A percentile compares a stretch with the other conserved stretches of the same genome.
Evolutionary conservation across 176 grass and related monocot genomes (phyloP).

Genomic region (Oryza meridionalis): DNA sequence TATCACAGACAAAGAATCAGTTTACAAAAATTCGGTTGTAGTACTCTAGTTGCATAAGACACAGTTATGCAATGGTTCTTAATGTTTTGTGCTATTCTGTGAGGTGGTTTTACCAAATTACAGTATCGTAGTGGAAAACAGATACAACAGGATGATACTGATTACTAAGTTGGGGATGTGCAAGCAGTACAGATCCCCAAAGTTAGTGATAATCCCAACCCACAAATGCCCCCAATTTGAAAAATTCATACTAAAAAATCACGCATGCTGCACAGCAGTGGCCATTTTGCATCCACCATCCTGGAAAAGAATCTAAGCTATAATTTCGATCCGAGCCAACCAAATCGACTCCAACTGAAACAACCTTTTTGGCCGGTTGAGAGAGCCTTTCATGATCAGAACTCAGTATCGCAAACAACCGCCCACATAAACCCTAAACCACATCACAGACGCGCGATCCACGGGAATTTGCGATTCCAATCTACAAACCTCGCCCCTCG

Average conservation of each 20-base stretch:
- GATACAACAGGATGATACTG: neutral
- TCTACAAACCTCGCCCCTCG: neutral
- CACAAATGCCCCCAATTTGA: neutral
- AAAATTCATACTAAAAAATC: neutral
- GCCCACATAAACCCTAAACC: conserved; percentile 23
- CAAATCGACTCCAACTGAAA: neutral
- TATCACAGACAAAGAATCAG: neutral
- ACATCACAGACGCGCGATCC: neutral
- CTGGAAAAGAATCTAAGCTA: neutral
- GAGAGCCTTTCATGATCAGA: neutral
- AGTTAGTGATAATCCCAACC: neutral
- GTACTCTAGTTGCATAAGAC: neutral
- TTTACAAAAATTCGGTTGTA: neutral
- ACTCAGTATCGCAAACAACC: neutral
- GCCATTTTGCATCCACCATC: neutral
- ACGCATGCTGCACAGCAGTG: neutral
- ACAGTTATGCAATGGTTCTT: neutral
- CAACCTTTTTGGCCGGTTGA: neutral
- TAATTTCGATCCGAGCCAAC: neutral
- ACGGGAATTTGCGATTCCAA: neutral
- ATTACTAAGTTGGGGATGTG: neutral
- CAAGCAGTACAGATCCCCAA: neutral
- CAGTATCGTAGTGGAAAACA: neutral
- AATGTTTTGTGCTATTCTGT: neutral
- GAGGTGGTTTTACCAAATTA: neutral